phyloP scores from a whole-genome alignment of 2,329 filamentous ascomycete genomes.

The Hypoxylon rubiginosum region DNA sequence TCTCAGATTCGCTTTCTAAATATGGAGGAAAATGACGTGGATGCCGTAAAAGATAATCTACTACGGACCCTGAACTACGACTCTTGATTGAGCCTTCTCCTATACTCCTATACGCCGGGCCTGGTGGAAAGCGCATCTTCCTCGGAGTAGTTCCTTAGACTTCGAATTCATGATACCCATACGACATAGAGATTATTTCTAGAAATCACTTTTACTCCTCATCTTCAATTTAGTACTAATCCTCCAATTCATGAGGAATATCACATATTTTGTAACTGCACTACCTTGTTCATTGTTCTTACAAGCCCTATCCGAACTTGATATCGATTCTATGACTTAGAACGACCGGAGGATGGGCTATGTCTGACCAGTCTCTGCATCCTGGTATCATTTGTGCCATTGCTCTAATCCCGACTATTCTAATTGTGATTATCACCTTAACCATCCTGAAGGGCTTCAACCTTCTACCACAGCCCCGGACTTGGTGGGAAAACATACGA shows the following conservation, averaged over 20 bases:
- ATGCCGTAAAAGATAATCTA: slow-evolving; percentile 70
- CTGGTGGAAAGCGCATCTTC: slow-evolving; percentile 32
- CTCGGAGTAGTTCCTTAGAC: not conserved
- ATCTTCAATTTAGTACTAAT: not conserved
- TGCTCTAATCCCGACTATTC: slow-evolving; percentile 51
- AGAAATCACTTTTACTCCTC: slow-evolving; percentile 16
- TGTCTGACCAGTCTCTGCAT: slow-evolving; percentile 41
- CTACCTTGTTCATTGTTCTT: slow-evolving; percentile 21
- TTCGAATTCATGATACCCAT: slow-evolving; percentile 35
- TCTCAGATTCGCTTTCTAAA: slow-evolving; percentile 75
- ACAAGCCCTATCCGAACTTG: slow-evolving; percentile 35
- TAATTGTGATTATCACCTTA: slow-evolving; percentile 55
- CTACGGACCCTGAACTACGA: slow-evolving; percentile 62
- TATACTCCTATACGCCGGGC: slow-evolving; percentile 26
- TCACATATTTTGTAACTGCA: slow-evolving; percentile 38
- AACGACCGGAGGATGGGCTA: slow-evolving; percentile 41
- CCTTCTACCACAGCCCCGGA: slow-evolving; percentile 32
- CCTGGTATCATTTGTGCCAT: slow-evolving; percentile 45
- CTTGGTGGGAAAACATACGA: slow-evolving; percentile 21
- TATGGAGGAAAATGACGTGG: slow-evolving; percentile 71
- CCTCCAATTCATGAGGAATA: slow-evolving; percentile 32
- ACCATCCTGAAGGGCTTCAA: slow-evolving; percentile 49
- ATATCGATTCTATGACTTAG: slow-evolving; percentile 37
- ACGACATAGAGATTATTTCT: slow-evolving; percentile 25
- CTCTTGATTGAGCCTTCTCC: slow-evolving; percentile 41